Percentiles rank a stretch among this genome's conserved stretches.
These are phyloP conservation scores for Pseudogymnoascus sp. DNA, from an alignment of 2,329 filamentous ascomycete genomes.

Conservation along the genomic window DNA sequence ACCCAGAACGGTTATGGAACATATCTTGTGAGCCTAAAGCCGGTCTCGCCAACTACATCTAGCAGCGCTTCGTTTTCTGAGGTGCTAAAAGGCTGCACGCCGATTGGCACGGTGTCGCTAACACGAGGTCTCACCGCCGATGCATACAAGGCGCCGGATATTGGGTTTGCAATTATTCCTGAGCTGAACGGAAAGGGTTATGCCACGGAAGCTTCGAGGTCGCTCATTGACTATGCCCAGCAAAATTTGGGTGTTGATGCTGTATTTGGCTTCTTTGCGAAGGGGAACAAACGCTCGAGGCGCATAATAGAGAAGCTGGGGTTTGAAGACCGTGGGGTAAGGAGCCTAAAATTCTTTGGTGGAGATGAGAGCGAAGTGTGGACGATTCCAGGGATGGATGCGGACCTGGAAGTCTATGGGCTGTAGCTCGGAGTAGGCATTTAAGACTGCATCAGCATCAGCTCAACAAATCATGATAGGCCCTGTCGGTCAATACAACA, in stretches of 20 bases:
- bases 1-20: conserved; percentile 26
- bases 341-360: background rate
- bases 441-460: background rate
- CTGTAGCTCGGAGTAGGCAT: background rate
- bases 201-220: conserved; percentile 23
- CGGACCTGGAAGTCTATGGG: background rate
- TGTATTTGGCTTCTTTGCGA: conserved; percentile 21
- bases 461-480: too few relatives aligned
- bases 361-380: background rate
- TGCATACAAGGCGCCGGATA: conserved; percentile 18
- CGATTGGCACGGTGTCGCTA: conserved; percentile 24
- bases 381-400: background rate
- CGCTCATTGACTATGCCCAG: conserved; percentile 19
- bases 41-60: background rate
- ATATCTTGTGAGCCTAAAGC: conserved; percentile 25
- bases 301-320: conserved; percentile 24
- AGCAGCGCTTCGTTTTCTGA: background rate
- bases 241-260: conserved; percentile 15
- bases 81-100: conserved; percentile 15
- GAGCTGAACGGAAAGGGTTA: conserved; percentile 25
- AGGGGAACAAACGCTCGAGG: conserved; percentile 18
- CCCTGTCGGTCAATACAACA: too few relatives aligned
- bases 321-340: conserved; percentile 19
- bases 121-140: conserved; percentile 15
- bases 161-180: conserved; percentile 23